phyloP scores from a whole-genome alignment of 129 eudicot species.

The Chrysanthemum makinoi region DNA sequence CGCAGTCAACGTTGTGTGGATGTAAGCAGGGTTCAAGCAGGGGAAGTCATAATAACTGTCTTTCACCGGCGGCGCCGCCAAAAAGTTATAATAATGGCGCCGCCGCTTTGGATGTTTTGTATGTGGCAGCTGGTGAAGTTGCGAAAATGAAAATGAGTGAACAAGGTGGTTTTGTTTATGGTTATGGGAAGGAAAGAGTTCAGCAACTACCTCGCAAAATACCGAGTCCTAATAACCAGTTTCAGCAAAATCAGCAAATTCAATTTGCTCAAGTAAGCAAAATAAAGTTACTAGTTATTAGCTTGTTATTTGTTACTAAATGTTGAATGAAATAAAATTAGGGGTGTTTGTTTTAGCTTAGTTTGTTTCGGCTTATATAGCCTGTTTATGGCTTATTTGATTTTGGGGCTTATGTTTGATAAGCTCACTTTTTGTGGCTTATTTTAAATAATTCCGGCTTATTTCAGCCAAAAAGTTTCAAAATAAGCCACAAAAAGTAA shows the following conservation, averaged over 20 bases:
- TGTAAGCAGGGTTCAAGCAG: slow-evolving; percentile 49
- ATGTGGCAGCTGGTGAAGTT: slow-evolving; percentile 71
- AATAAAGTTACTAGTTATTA: too few species aligned
- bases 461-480: too few species aligned
- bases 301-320: background rate
- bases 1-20: slow-evolving; percentile 68
- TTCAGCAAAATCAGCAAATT: slow-evolving; percentile 38
- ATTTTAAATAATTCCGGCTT: too few species aligned
- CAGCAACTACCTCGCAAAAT: slow-evolving; percentile 25
- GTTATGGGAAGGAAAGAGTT: slow-evolving; percentile 9
- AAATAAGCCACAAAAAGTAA: too few species aligned
- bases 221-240: slow-evolving; percentile 33
- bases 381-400: too few species aligned
- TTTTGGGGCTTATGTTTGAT: too few species aligned
- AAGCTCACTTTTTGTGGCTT: too few species aligned
- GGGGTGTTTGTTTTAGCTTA: too few species aligned
- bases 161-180: slow-evolving; percentile 11
- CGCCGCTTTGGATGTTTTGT: slow-evolving; percentile 45
- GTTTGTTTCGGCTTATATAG: too few species aligned
- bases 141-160: slow-evolving; percentile 52
- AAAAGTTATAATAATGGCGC: slow-evolving; percentile 19
- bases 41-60: slow-evolving; percentile 41
- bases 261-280: slow-evolving; percentile 47
- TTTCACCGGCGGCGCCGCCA: slow-evolving; percentile 41
- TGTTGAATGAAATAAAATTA: background rate